phyloP scores from a whole-genome alignment of 2,329 filamentous ascomycete species.

The Monosporascus sp. region DNA sequence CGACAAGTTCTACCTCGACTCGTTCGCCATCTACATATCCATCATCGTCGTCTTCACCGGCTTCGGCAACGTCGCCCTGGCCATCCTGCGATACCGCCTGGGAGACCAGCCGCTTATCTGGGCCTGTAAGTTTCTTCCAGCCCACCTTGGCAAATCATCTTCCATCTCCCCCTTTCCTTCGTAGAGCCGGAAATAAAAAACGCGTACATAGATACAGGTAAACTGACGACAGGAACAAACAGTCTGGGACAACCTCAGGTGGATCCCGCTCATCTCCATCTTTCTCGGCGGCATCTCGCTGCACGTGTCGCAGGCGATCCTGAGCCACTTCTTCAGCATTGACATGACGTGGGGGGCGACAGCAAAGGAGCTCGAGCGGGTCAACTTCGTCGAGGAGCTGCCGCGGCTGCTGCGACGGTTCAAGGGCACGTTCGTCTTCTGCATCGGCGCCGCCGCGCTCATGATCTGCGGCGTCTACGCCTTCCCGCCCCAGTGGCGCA shows the following conservation, averaged over 20 bases:
- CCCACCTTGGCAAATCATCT: too few species aligned
- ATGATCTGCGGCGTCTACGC: constrained; percentile 22
- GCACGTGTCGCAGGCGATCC: constrained; percentile 35
- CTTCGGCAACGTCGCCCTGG: constrained; percentile 39
- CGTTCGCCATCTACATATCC: constrained; percentile 28
- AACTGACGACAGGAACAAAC: constrained; percentile 2
- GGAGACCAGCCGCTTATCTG: constrained; percentile 43
- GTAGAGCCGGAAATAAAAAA: not conserved
- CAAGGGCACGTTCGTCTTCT: constrained; percentile 29
- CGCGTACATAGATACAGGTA: not conserved
- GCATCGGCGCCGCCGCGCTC: constrained; percentile 20
- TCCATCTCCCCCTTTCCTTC: not conserved
- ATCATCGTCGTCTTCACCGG: constrained; percentile 29
- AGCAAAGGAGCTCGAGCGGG: constrained; percentile 28
- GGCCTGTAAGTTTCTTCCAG: constrained; percentile 29
- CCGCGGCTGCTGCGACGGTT: constrained; percentile 25
- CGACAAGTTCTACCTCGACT: constrained; percentile 64
- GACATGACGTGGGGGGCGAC: constrained; percentile 35
- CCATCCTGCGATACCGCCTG: constrained; percentile 54
- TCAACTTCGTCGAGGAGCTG: constrained; percentile 29
- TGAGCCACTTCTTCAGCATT: constrained; percentile 37
- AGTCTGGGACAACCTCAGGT: constrained; percentile 52
- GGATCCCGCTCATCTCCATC: constrained; percentile 35
- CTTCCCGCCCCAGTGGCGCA: constrained; percentile 44
- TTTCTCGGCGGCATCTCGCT: constrained; percentile 40